Evolutionary conservation across 2,329 filamentous ascomycete species (phyloP).

Genomic region (Aspergillus carbonarius): DNA sequence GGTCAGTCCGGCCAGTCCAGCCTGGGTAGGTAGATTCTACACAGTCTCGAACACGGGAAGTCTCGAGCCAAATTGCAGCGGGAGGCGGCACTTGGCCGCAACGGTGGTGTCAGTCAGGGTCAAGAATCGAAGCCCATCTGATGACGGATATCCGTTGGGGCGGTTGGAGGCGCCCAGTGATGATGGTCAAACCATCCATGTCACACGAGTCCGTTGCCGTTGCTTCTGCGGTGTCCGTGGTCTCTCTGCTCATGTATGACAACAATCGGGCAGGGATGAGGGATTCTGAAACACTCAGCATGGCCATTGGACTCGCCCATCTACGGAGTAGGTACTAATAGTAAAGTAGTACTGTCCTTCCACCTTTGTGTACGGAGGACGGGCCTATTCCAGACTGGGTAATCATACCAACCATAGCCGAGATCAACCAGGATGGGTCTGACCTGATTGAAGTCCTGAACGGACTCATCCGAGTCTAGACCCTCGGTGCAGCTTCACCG

Average conservation of each 20-base stretch:
- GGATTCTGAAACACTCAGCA: background rate
- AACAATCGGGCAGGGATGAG: background rate
- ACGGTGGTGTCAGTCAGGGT: background rate
- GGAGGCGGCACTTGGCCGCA: constrained; percentile 1
- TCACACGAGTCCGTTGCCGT: background rate
- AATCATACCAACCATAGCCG: background rate
- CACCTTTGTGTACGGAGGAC: background rate
- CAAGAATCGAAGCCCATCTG: background rate
- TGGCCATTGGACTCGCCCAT: background rate
- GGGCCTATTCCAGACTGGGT: background rate
- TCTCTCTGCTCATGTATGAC: background rate
- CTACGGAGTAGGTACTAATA: too few relatives aligned
- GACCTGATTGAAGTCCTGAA: background rate
- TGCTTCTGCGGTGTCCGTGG: background rate
- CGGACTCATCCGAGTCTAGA: background rate
- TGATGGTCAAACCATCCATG: background rate
- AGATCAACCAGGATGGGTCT: background rate
- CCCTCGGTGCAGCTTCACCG: background rate
- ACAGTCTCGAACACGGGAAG: constrained; percentile 15
- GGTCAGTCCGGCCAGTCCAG: background rate
- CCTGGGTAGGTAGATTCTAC: background rate
- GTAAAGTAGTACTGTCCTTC: too few relatives aligned
- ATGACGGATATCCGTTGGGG: background rate
- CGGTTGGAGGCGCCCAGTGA: background rate
- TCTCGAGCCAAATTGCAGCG: constrained; percentile 17